These are phyloP conservation scores for Pterothamnion heteromorphum DNA, from an alignment of 31 red algal genomes.

Conservation along the genomic window DNA sequence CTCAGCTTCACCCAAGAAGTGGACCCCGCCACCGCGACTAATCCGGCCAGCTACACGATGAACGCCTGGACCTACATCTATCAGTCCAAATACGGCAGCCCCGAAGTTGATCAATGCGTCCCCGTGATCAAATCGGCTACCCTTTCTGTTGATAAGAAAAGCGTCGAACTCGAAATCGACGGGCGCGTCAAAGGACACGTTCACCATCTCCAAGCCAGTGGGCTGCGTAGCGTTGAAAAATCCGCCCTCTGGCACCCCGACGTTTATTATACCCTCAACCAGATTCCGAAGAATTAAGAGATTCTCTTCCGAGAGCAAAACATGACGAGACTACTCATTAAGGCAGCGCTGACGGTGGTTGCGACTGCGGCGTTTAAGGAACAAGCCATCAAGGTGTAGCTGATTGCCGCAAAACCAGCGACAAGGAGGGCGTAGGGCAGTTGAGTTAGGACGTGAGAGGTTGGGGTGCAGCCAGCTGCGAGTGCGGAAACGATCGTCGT, in stretches of 20 bases:
- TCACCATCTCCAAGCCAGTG: constrained; percentile 1
- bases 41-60: background rate
- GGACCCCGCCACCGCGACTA: background rate
- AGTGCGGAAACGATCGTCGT: background rate
- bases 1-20: background rate
- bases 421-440: constrained; percentile 11
- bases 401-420: background rate
- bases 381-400: background rate
- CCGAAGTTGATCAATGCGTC: background rate
- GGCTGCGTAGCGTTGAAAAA: no score
- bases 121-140: background rate
- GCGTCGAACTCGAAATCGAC: background rate
- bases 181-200: constrained; percentile 20
- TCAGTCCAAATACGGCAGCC: background rate
- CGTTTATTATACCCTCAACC: no score
- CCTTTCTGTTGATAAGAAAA: background rate
- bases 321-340: no score
- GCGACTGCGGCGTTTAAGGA: no score
- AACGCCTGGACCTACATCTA: constrained; percentile 36
- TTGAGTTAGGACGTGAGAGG: background rate
- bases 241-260: no score
- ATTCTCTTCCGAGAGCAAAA: no score
- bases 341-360: no score
- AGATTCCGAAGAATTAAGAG: no score
- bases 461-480: background rate